phyloP scores from a whole-genome alignment of 106 monocot genomes.

The Allium fistulosum region DNA sequence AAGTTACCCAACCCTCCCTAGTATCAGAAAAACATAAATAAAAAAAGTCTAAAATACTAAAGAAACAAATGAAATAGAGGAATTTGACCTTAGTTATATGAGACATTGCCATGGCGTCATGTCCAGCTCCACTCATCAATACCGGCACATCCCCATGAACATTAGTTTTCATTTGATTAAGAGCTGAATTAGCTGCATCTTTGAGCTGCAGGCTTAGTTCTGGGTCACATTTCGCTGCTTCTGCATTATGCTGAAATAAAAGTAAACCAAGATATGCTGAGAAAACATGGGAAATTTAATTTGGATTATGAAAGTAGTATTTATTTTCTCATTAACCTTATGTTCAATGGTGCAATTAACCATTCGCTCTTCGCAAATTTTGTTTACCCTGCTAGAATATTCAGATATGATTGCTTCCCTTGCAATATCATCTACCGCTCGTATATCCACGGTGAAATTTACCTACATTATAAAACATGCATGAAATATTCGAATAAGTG shows the following conservation, averaged over 20 bases:
- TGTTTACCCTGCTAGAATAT: slow-evolving; percentile 41
- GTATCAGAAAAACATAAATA: no score
- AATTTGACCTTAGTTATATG: slow-evolving; percentile 35
- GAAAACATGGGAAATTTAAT: no score
- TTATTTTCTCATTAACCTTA: slow-evolving; percentile 34
- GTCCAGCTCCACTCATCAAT: slow-evolving; percentile 97
- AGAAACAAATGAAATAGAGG: no score
- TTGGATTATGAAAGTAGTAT: no score
- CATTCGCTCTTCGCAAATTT: slow-evolving; percentile 50
- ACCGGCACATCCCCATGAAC: slow-evolving; percentile 34
- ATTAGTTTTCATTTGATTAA: slow-evolving; percentile 24
- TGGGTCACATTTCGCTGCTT: slow-evolving; percentile 51
- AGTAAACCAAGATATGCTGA: no score
- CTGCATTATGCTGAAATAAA: slow-evolving; percentile 61
- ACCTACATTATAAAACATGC: slow-evolving; percentile 29
- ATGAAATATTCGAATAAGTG: background rate
- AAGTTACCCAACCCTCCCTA: no score
- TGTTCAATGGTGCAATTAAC: slow-evolving; percentile 68
- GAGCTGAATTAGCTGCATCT: slow-evolving; percentile 47
- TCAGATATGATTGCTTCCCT: slow-evolving; percentile 59
- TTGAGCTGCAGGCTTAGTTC: slow-evolving; percentile 49
- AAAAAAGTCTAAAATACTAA: no score
- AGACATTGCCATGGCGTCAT: slow-evolving; percentile 67
- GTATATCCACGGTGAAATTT: slow-evolving; percentile 79
- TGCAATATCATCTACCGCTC: slow-evolving; percentile 60